These are phyloP conservation scores for Amaranthus palmeri DNA, from an alignment of 148 eudicot species.

Conservation along the genomic window DNA sequence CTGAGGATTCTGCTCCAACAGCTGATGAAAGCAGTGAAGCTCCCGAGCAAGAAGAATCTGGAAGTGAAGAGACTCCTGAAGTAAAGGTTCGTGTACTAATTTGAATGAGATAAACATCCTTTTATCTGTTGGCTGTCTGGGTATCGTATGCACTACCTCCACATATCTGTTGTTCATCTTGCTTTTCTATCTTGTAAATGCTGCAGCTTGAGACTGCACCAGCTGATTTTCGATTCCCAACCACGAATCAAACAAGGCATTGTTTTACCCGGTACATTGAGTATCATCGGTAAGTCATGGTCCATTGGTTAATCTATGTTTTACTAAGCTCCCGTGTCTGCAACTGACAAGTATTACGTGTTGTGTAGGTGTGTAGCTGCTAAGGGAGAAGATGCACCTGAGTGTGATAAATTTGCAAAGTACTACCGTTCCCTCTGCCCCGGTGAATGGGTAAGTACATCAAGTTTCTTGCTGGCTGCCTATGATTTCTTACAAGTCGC, in stretches of 20 bases:
- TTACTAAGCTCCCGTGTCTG: background rate
- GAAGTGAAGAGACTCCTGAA: constrained; percentile 47
- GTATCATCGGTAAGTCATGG: constrained; percentile 66
- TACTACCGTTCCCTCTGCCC: constrained; percentile 55
- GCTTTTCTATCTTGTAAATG: constrained; percentile 14
- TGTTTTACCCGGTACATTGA: constrained; percentile 92
- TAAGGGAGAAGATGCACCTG: constrained; percentile 57
- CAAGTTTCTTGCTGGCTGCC: background rate
- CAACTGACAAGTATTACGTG: constrained; percentile 2
- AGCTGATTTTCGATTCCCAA: constrained; percentile 92
- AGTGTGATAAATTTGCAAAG: constrained; percentile 58
- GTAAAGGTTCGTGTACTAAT: constrained; percentile 45
- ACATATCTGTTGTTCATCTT: background rate
- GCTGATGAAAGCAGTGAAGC: constrained; percentile 43
- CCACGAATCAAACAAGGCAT: constrained; percentile 92
- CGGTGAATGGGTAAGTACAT: constrained; percentile 53
- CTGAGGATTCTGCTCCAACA: constrained; percentile 27
- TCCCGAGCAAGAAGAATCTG: constrained; percentile 43
- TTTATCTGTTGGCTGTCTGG: background rate
- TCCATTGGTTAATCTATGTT: background rate
- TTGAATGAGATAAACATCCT: background rate
- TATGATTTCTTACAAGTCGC: background rate
- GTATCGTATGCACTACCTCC: background rate
- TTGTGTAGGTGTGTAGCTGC: constrained; percentile 40
- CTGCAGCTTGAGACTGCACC: constrained; percentile 91